Base-by-base conservation (phyloP, 2,329 filamentous ascomycete genomes). In the Fusarium tupiense region DNA sequence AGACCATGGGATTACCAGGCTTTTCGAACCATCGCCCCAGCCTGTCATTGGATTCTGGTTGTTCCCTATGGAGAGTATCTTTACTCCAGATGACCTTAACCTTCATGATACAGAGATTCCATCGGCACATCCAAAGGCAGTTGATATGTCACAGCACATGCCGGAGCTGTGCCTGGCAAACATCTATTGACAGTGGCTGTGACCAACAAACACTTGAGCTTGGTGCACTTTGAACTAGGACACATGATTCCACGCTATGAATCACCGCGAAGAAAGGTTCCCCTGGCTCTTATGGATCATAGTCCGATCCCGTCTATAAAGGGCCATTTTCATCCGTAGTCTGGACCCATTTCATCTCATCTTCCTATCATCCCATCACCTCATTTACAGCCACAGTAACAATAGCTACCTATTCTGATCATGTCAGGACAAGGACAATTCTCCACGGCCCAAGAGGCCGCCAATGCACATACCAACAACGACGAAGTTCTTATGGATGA, bases 151-250 rank as follows among this genome's bases (percentile, higher is more conserved):
- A 38, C n/a, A 53, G 3, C 10, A 26, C 50, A 53, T 38, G 33
- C 50, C 50, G 4, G 37, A 76, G 77, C 12, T 82, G 78, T 59
- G 83, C 17, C 10, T 69, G 44, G 43, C 33, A n/a, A n/a, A 41
- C 16, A 67, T 67, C 20, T 29, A 12, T 33, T 31, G 26, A 49
- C 19, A 22, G 43, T 9, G 17, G 24, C 2, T 46, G 17, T 9
- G 24, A 26, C 14, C 43, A 46, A 26, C 43, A 46, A 26, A 46
- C 43, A 46, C 43, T 20, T 46, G 17, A 26, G 43, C 43, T 20
- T 19, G n/a, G 17, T 46, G 11, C 43, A 46, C 24, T 26, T 14
- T 9, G 43, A 2, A 20, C 24, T 20, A 26, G 43, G 43, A 46
- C 43, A 20, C 17, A 46, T 26, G 43, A 19, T 26, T 7, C 16